Percentiles rank a stretch among this genome's conserved stretches.
Evolutionary conservation across 805 yeast species (phyloP).

Genomic region (Wickerhamomyces silvicola): DNA sequence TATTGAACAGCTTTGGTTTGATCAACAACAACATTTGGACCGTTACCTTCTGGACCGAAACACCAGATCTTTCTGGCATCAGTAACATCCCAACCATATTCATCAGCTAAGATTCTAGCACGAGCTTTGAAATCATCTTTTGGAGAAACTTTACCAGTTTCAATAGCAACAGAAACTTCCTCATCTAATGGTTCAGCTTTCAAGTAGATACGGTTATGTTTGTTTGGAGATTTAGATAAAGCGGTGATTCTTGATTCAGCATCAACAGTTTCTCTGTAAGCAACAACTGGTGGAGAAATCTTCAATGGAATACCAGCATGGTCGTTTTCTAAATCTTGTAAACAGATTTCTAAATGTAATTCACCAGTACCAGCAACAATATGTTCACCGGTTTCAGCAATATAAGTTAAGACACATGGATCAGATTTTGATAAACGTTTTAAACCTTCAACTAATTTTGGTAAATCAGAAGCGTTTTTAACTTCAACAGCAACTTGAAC

Average conservation of each 20-base stretch:
- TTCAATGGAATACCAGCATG: slow-evolving; percentile 99
- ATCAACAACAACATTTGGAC: slow-evolving; percentile 98
- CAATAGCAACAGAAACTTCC: slow-evolving; percentile 89
- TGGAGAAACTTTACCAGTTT: slow-evolving; percentile 85
- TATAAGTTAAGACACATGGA: slow-evolving; percentile 90
- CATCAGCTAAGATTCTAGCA: slow-evolving; percentile 98
- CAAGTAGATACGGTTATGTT: slow-evolving; percentile 99
- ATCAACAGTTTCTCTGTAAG: slow-evolving; percentile 98
- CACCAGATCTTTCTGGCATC: slow-evolving; percentile 99
- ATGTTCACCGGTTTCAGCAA: slow-evolving; percentile 97
- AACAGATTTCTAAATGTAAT: slow-evolving; percentile 97
- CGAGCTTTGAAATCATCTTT: slow-evolving; percentile 98
- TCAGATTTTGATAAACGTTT: slow-evolving; percentile 99
- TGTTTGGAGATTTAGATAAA: slow-evolving; percentile 98
- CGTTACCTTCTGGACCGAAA: slow-evolving; percentile 99
- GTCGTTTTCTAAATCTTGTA: slow-evolving; percentile 92
- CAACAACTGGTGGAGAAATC: slow-evolving; percentile 95
- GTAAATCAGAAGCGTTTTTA: slow-evolving; percentile 98
- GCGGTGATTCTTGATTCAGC: slow-evolving; percentile 93
- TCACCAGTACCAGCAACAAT: slow-evolving; percentile 99
- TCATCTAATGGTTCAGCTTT: slow-evolving; percentile 95
- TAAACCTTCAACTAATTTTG: slow-evolving; percentile 99
- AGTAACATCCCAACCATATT: slow-evolving; percentile 98
- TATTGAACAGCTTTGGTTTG: slow-evolving; percentile 99
- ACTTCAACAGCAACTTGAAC: slow-evolving; percentile 99